Percentiles rank a stretch among this genome's conserved stretches.
Evolutionary conservation across 352 stramenopile species (phyloP).

Genomic region (Globisporangium lucens): DNA sequence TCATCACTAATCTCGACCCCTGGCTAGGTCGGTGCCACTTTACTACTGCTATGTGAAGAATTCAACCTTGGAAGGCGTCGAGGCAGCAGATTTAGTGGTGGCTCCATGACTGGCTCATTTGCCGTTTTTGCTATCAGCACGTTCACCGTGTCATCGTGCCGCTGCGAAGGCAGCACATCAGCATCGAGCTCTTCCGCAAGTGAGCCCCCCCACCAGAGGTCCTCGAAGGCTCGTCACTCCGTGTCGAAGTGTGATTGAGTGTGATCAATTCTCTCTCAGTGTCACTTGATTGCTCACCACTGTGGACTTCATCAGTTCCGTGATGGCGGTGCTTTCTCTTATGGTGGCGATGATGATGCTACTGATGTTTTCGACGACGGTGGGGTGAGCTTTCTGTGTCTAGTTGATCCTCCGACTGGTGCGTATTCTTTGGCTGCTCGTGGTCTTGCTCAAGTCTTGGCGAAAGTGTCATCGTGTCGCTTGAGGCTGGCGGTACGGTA

Average conservation of each 20-base stretch:
- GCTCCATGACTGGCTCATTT: neutral
- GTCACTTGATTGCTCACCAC: neutral
- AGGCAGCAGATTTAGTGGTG: neutral
- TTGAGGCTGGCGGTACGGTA: neutral
- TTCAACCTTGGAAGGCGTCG: conserved; percentile 4
- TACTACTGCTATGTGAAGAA: conserved; percentile 7
- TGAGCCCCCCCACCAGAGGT: neutral
- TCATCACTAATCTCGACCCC: neutral
- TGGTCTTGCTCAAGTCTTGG: neutral
- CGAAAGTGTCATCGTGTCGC: neutral
- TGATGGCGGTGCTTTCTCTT: conserved; percentile 10
- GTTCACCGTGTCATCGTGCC: neutral
- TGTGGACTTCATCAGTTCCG: neutral
- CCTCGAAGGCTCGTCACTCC: neutral
- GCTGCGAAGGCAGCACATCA: neutral
- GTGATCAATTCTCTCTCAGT: neutral
- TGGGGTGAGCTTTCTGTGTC: neutral
- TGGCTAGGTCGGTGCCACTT: conserved; percentile 18
- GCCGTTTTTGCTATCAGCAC: conserved; percentile 6
- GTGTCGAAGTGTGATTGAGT: neutral
- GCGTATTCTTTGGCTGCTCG: neutral
- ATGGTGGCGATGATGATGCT: neutral
- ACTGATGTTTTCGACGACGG: conserved; percentile 1
- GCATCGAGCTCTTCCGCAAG: neutral
- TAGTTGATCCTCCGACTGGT: neutral